phyloP scores from a whole-genome alignment of 2,329 filamentous ascomycete genomes.

The Ceratocystiopsis brevicomis region DNA sequence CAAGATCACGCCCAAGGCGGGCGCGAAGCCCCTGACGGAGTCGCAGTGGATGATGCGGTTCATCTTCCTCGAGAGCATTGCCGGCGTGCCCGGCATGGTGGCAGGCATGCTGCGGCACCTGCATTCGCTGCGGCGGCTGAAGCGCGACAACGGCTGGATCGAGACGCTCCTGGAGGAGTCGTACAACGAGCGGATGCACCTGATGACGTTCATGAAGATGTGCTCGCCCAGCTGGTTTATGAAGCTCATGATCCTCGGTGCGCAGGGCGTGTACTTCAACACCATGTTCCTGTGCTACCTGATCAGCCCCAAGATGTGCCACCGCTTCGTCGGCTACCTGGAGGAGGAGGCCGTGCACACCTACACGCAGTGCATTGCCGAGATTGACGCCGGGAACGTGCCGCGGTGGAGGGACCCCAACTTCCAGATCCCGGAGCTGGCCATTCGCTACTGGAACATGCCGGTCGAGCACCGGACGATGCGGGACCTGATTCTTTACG shows the following conservation, averaged over 20 bases:
- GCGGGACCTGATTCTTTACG: constrained; percentile 72
- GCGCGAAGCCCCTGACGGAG: constrained; percentile 51
- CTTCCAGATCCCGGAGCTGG: constrained; percentile 70
- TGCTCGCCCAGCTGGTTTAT: constrained; percentile 67
- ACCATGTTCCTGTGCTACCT: constrained; percentile 79
- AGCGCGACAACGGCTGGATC: constrained; percentile 92
- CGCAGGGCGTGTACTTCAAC: constrained; percentile 96
- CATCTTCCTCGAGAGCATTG: constrained; percentile 86
- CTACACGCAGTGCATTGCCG: constrained; percentile 74
- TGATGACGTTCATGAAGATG: constrained; percentile 70
- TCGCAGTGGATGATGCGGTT: constrained; percentile 77
- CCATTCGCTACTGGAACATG: constrained; percentile 86
- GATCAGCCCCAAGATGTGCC: constrained; percentile 66
- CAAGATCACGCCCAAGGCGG: constrained; percentile 24
- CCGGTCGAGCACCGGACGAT: constrained; percentile 67
- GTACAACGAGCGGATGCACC: constrained; percentile 86
- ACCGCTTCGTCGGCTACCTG: constrained; percentile 90
- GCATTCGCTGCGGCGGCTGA: constrained; percentile 64
- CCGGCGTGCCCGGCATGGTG: constrained; percentile 92
- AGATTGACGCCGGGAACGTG: constrained; percentile 68
- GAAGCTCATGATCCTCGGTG: constrained; percentile 74
- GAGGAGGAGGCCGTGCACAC: constrained; percentile 96
- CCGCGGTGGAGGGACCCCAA: constrained; percentile 57
- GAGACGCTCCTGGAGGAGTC: constrained; percentile 78
- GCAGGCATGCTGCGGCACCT: constrained; percentile 86